Evolutionary conservation across 108 stramenopile species (phyloP).

Genomic region (Cyclotella distinguenda): DNA sequence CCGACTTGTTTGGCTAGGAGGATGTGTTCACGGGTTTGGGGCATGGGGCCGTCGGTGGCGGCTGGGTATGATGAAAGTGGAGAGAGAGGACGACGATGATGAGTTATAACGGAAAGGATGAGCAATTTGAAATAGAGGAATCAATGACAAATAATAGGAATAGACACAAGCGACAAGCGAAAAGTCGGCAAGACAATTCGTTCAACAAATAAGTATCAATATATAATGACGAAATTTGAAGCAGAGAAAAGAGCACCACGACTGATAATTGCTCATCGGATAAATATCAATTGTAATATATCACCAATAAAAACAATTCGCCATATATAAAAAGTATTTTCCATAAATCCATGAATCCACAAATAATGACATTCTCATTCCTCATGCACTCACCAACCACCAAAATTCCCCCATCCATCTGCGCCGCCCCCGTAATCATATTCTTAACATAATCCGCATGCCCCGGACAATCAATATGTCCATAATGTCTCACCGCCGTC

Average conservation of each 20-base stretch:
- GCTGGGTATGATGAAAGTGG: slow-evolving; percentile 15
- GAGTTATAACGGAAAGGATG: too few species aligned
- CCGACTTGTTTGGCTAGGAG: slow-evolving; percentile 98
- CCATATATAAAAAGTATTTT: slow-evolving; percentile 1
- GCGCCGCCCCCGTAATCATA: slow-evolving; percentile 99
- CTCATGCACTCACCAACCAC: slow-evolving; percentile 76
- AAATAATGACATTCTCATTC: too few species aligned
- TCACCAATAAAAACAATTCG: background rate
- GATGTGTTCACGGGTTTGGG: slow-evolving; percentile 99
- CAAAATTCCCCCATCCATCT: slow-evolving; percentile 99
- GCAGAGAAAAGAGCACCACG: background rate
- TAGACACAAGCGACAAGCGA: too few species aligned
- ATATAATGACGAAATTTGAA: background rate
- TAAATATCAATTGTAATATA: too few species aligned
- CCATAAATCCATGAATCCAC: too few species aligned
- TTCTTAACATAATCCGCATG: slow-evolving; percentile 99
- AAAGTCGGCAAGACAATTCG: too few species aligned
- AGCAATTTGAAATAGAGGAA: too few species aligned
- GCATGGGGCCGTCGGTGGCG: slow-evolving; percentile 99
- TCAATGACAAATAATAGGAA: too few species aligned
- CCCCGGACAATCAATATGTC: slow-evolving; percentile 99
- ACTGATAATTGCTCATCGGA: too few species aligned
- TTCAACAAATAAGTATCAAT: background rate
- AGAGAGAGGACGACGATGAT: background rate
- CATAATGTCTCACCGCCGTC: slow-evolving; percentile 95